These are phyloP conservation scores for Chrysopogon serrulatus DNA, from an alignment of 176 grass and related monocot species.

Conservation along the genomic window DNA sequence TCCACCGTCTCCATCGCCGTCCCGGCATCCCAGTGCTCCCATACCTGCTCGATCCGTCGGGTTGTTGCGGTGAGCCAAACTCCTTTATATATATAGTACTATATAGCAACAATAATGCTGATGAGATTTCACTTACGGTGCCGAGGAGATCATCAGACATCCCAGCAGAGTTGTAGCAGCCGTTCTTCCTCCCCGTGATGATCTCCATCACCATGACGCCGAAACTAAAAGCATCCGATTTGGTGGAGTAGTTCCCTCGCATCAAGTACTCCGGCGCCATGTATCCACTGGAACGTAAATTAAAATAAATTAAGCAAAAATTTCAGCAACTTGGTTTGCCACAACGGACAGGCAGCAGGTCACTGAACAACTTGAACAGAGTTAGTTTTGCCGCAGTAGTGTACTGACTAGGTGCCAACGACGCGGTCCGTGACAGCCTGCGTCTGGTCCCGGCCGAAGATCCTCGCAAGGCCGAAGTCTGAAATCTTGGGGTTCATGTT, in stretches of 20 bases:
- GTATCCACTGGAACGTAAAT: not conserved
- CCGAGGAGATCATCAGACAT: not conserved
- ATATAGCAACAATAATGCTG: not conserved
- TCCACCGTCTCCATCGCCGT: not conserved
- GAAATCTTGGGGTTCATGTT: slow-evolving; percentile 67
- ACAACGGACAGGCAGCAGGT: not conserved
- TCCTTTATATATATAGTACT: no score
- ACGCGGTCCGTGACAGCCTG: slow-evolving; percentile 33
- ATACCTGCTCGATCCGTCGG: not conserved
- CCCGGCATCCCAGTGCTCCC: not conserved
- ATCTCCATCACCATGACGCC: not conserved
- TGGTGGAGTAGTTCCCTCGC: not conserved
- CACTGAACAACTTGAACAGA: not conserved
- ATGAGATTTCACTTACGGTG: not conserved
- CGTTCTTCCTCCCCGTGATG: not conserved
- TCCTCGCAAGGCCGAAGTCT: slow-evolving; percentile 51
- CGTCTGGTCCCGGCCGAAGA: slow-evolving; percentile 39
- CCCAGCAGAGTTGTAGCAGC: not conserved
- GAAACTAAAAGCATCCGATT: not conserved
- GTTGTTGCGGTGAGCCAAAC: not conserved
- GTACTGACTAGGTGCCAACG: slow-evolving; percentile 57
- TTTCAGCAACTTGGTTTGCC: not conserved
- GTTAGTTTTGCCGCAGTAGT: no score
- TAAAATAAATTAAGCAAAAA: not conserved
- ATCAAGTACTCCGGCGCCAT: not conserved